A percentile compares a stretch with the other conserved stretches of the same genome.
phyloP scores from a whole-genome alignment of 73 alveolate genomes.

The Paramecium biaurelia region DNA sequence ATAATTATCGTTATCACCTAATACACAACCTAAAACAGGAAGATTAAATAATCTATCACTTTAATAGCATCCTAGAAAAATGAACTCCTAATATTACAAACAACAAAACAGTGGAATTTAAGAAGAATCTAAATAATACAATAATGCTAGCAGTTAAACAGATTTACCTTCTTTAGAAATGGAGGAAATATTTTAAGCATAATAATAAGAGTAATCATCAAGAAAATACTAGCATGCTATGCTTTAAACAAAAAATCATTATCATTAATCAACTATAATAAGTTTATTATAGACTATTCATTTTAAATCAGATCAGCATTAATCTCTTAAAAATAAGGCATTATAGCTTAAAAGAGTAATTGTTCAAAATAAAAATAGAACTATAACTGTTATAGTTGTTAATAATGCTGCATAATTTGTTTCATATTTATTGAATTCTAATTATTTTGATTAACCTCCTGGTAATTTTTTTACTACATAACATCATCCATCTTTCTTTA shows the following conservation, averaged over 20 bases:
- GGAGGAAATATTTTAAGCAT: neutral
- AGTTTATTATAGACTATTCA: neutral
- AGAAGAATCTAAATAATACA: neutral
- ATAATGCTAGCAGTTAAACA: constrained; percentile 3
- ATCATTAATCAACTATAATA: neutral
- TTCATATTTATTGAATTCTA: neutral
- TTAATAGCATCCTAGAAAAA: neutral
- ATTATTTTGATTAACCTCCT: neutral
- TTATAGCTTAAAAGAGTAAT: neutral
- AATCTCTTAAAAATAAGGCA: neutral
- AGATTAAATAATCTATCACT: neutral
- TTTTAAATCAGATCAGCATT: neutral
- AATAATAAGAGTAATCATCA: neutral
- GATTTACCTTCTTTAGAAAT: neutral
- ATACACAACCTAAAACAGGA: neutral
- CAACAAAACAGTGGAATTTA: neutral
- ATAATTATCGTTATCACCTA: neutral
- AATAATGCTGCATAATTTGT: constrained; percentile 3
- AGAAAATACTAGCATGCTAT: neutral
- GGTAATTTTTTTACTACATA: neutral
- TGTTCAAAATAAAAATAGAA: neutral
- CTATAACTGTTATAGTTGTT: constrained; percentile 14
- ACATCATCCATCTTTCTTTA: constrained; percentile 5
- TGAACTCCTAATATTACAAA: neutral
- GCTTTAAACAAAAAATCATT: neutral